phyloP scores from a whole-genome alignment of 2,329 filamentous ascomycete genomes.

The Ceratocystis cubensis region DNA sequence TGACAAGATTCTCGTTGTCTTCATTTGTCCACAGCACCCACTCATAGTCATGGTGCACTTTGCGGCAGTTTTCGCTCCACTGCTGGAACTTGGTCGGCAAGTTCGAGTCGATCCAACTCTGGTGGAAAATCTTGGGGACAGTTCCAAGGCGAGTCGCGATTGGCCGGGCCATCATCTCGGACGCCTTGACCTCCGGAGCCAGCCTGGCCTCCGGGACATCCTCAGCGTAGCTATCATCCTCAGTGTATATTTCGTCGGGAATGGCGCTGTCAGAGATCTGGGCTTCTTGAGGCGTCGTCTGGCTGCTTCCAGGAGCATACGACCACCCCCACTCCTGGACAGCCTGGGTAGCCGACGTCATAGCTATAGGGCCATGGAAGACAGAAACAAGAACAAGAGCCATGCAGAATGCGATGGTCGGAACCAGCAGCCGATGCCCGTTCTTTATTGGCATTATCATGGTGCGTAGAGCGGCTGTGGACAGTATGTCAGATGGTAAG shows the following conservation, averaged over 20 bases:
- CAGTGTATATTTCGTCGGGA: background rate
- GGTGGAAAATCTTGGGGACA: slow-evolving; percentile 31
- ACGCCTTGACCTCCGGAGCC: slow-evolving; percentile 14
- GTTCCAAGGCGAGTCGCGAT: slow-evolving; percentile 18
- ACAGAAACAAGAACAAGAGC: slow-evolving; percentile 9
- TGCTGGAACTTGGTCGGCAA: slow-evolving; percentile 26
- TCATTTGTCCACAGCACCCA: slow-evolving; percentile 31
- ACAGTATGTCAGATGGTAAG: background rate
- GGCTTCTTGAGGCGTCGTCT: background rate
- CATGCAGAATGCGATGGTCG: background rate
- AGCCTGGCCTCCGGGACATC: background rate
- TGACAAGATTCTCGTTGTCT: slow-evolving; percentile 28
- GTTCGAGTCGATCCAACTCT: slow-evolving; percentile 25
- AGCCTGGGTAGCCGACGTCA: slow-evolving; percentile 1
- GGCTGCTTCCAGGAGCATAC: background rate
- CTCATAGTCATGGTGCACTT: slow-evolving; percentile 28
- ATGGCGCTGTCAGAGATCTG: background rate
- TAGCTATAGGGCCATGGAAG: slow-evolving; percentile 5
- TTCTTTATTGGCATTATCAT: slow-evolving; percentile 9
- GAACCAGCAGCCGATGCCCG: slow-evolving; percentile 8
- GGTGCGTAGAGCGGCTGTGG: background rate
- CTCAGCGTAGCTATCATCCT: slow-evolving; percentile 4
- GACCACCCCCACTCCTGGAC: slow-evolving; percentile 10
- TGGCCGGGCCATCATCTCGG: slow-evolving; percentile 16
- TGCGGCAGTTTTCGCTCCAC: slow-evolving; percentile 28